A percentile compares a stretch with the other conserved stretches of the same genome.
Conservation (phyloP, 2,329 filamentous ascomycete genomes). For the Tolypocladium ophioglossoides region DNA sequence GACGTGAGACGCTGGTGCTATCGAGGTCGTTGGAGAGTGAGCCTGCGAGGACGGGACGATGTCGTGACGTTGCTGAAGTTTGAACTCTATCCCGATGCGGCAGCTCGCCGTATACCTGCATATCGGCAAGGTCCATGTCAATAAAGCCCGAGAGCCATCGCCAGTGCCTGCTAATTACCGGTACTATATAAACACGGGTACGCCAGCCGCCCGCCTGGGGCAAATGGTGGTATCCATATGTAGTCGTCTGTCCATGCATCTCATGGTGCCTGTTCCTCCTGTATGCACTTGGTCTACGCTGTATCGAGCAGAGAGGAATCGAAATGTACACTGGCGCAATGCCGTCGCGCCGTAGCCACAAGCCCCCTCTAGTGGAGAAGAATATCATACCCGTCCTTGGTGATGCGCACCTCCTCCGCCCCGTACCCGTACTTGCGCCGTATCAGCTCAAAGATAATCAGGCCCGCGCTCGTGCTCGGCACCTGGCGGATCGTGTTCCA, state of each 20-base stretch:
- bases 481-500: slow-evolving; percentile 63
- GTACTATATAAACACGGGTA: neutral
- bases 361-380: slow-evolving; percentile 30
- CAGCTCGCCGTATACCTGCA: neutral
- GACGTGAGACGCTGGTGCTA: neutral
- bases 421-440: slow-evolving; percentile 59
- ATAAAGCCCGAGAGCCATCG: neutral
- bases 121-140: neutral
- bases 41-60: too few species aligned
- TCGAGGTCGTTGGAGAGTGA: neutral
- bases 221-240: neutral
- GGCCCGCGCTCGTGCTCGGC: slow-evolving; percentile 63
- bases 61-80: too few species aligned
- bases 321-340: neutral
- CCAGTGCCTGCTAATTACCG: too few species aligned
- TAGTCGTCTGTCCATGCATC: neutral
- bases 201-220: neutral
- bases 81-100: neutral
- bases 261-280: neutral
- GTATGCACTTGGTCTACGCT: neutral
- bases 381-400: slow-evolving; percentile 62
- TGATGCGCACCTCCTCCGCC: slow-evolving; percentile 52
- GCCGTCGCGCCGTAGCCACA: neutral
- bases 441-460: slow-evolving; percentile 72
- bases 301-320: neutral